Conservation (phyloP, 192 early-diverging fungal genomes). For the Ambispora gerdemannii region DNA sequence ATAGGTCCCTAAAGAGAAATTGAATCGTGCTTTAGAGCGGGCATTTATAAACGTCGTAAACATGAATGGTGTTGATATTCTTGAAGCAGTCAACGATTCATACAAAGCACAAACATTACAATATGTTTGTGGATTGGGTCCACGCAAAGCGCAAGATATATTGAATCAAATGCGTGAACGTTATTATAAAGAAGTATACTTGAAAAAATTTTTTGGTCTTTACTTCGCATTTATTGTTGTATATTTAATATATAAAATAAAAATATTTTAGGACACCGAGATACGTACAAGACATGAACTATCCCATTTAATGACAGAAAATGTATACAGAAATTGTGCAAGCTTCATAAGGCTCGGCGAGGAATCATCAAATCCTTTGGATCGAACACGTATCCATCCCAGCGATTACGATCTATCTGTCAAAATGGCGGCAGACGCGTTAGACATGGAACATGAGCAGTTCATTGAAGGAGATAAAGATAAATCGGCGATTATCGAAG, state of each 20-base stretch:
- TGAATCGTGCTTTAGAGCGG: slow-evolving; percentile 73
- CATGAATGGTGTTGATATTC: slow-evolving; percentile 84
- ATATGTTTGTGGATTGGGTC: slow-evolving; percentile 90
- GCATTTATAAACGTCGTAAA: slow-evolving; percentile 86
- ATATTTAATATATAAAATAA: too few species aligned
- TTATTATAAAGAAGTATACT: not conserved
- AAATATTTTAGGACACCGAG: too few species aligned
- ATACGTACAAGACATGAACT: not conserved
- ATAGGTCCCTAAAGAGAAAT: slow-evolving; percentile 59
- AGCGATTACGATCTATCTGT: slow-evolving; percentile 93
- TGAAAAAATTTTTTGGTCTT: too few species aligned
- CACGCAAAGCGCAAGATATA: slow-evolving; percentile 84
- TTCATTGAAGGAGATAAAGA: slow-evolving; percentile 66
- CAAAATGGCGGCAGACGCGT: slow-evolving; percentile 95
- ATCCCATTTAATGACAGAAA: not conserved
- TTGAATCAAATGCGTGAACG: slow-evolving; percentile 51
- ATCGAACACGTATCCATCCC: slow-evolving; percentile 93
- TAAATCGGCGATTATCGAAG: slow-evolving; percentile 72
- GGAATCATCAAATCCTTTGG: slow-evolving; percentile 73
- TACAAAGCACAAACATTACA: slow-evolving; percentile 72
- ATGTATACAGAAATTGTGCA: slow-evolving; percentile 87
- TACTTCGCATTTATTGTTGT: too few species aligned
- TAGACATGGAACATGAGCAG: slow-evolving; percentile 82
- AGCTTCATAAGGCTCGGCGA: slow-evolving; percentile 83
- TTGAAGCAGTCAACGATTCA: slow-evolving; percentile 61